Base-by-base conservation (phyloP, 306 rosid genomes). In the Cicer chorassanicum region DNA sequence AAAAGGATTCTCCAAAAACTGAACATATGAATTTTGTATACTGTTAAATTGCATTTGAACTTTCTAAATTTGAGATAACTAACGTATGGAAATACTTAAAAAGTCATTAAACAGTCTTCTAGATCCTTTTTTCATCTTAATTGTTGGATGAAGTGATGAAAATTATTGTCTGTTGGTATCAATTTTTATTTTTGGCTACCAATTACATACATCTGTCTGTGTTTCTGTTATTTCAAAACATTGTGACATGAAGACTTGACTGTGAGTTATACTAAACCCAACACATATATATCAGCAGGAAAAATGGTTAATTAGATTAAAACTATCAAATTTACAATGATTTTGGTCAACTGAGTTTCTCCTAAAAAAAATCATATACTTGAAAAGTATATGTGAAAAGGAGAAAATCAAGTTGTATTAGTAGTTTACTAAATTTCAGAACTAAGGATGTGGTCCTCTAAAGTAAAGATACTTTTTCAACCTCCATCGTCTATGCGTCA, bases 391-490 rank as follows among this genome's bases (percentile, higher is more conserved):
- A 83, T 63, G 84, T 79, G 55, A 64, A 87, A 87, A 76, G 80
- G 86, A 81, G 83, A 80, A 76, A 55, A 34, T 44, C 70, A 39
- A 39, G 24, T 49, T 68, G 68, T 56, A 29, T 24, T 77, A 51
- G 57, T 65, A 56, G 51, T 19, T 67, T 54, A 40, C 81, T 69
- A 73, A 69, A 62, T 55, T 61, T 57, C 54, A 19, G 70, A 49
- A 78, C 78, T 65, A 72, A 70, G 79, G 81, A 57, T 77, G 38
- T 77, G 49, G 43, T 73, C 72, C 67, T 61, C 43, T 41, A 80
- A 57, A 67, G 88, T 90, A 82, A 86, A n/a, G 89, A 89, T 34
- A 12, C 71, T 84, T 69, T 88, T 87, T 74, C 65, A 84, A 53
- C 62, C 70, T 36, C 15, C 21, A 82, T 40, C 41, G 55, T 61